These are phyloP conservation scores for Phytophthora melonis DNA, from an alignment of 352 stramenopile genomes.

Conservation along the genomic window DNA sequence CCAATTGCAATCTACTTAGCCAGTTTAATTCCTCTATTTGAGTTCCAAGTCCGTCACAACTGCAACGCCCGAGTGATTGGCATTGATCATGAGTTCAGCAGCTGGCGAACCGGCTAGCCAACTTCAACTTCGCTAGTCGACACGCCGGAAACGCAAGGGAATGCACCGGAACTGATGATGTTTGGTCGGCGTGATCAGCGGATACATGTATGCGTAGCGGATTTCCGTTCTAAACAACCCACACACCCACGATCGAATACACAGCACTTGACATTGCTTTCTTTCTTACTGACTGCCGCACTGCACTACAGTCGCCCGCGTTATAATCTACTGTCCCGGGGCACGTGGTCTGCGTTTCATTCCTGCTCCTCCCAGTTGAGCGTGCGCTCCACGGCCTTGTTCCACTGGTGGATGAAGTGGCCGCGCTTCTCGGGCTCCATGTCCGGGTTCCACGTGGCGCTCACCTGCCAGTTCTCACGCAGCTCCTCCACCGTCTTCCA, in stretches of 20 bases:
- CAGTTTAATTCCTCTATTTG: too few species aligned
- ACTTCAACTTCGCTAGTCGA: conserved; percentile 34
- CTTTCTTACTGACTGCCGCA: conserved; percentile 12
- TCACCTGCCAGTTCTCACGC: conserved; percentile 82
- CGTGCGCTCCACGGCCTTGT: conserved; percentile 85
- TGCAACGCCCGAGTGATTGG: too few species aligned
- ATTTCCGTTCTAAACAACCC: not conserved
- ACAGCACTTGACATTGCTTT: conserved; percentile 33
- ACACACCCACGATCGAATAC: conserved; percentile 1
- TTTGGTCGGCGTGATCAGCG: not conserved
- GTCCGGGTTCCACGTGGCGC: conserved; percentile 75
- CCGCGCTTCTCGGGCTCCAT: conserved; percentile 69
- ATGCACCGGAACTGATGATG: not conserved
- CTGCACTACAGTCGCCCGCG: not conserved
- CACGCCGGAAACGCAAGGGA: conserved; percentile 2
- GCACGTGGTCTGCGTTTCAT: conserved; percentile 23
- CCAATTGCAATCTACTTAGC: too few species aligned
- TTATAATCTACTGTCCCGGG: conserved; percentile 38
- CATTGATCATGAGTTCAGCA: conserved; percentile 2
- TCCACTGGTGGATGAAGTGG: conserved; percentile 79
- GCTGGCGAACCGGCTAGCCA: conserved; percentile 6
- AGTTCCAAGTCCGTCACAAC: too few species aligned
- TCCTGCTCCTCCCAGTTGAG: conserved; percentile 84
- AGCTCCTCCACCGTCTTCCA: conserved; percentile 93
- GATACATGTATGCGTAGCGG: not conserved